These are phyloP conservation scores for Phytophthora boehmeriae DNA, from an alignment of 352 stramenopile species.

Conservation along the genomic window DNA sequence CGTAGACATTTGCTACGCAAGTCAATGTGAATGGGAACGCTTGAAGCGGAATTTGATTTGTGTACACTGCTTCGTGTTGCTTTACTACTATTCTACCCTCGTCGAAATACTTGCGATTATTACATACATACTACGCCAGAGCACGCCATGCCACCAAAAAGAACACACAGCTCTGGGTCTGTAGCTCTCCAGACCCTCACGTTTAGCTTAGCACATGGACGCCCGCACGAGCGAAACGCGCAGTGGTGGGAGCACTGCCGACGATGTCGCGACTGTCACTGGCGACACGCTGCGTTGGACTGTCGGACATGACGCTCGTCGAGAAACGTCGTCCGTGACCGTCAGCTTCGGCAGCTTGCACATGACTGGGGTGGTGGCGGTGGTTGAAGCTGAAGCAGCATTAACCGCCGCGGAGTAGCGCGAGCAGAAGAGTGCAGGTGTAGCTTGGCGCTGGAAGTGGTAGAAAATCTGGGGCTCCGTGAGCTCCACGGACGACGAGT, in stretches of 20 bases:
- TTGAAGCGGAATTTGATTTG: constrained; percentile 7
- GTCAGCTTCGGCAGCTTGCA: constrained; percentile 45
- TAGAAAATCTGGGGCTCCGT: constrained; percentile 42
- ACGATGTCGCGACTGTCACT: constrained; percentile 34
- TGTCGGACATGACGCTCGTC: constrained; percentile 25
- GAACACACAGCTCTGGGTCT: constrained; percentile 14
- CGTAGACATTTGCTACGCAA: constrained; percentile 10
- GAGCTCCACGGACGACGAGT: constrained; percentile 28
- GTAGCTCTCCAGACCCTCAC: neutral
- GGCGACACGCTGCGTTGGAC: constrained; percentile 29
- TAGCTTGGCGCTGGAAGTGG: constrained; percentile 25
- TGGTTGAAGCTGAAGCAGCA: constrained; percentile 11
- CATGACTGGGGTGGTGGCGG: constrained; percentile 20
- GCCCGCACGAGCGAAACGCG: constrained; percentile 48
- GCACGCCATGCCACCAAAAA: constrained; percentile 24
- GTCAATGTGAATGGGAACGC: neutral
- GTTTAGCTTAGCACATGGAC: constrained; percentile 39
- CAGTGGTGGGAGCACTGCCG: constrained; percentile 44
- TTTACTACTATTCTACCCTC: constrained; percentile 1
- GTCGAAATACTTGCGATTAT: neutral
- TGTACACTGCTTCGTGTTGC: constrained; percentile 33
- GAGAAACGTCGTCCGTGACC: constrained; percentile 26
- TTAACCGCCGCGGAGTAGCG: constrained; percentile 11
- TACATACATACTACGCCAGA: constrained; percentile 30
- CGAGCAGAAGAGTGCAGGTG: constrained; percentile 22